phyloP scores from a whole-genome alignment of 2,329 filamentous ascomycete genomes.

The Thielaviopsis euricoi region DNA sequence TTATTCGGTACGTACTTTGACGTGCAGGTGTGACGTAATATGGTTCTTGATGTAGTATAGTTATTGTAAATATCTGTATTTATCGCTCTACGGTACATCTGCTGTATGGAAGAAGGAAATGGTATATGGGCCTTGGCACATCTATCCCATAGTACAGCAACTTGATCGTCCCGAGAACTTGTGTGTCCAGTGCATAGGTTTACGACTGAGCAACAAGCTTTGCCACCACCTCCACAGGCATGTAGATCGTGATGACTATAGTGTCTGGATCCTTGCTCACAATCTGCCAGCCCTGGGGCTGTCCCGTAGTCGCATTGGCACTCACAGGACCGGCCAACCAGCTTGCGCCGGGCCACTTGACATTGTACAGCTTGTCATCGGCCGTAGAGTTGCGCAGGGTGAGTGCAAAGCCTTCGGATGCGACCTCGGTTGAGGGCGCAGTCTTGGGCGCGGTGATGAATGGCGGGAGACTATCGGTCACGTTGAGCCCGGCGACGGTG shows the following conservation, averaged over 20 bases:
- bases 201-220: slow-evolving; percentile 6
- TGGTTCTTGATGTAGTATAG: not conserved
- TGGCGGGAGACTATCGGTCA: not conserved
- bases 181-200: not conserved
- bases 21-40: not conserved
- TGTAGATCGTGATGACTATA: not conserved
- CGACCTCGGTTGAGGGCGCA: not conserved
- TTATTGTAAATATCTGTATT: not conserved
- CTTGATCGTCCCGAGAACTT: not conserved
- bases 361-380: not conserved
- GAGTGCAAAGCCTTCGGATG: not conserved
- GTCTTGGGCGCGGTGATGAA: not conserved
- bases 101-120: not conserved
- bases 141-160: not conserved
- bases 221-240: slow-evolving; percentile 4
- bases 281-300: not conserved
- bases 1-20: not conserved
- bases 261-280: not conserved
- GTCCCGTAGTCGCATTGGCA: not conserved
- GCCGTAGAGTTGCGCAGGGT: not conserved
- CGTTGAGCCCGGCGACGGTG: slow-evolving; percentile 1
- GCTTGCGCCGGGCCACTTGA: not conserved
- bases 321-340: slow-evolving; percentile 8
- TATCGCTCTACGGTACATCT: not conserved
- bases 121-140: not conserved